Evolutionary conservation across 164 flowering plant species (phyloP), one percentile per base, ranked within the genome.

Genomic region (Stephania japonica): DNA sequence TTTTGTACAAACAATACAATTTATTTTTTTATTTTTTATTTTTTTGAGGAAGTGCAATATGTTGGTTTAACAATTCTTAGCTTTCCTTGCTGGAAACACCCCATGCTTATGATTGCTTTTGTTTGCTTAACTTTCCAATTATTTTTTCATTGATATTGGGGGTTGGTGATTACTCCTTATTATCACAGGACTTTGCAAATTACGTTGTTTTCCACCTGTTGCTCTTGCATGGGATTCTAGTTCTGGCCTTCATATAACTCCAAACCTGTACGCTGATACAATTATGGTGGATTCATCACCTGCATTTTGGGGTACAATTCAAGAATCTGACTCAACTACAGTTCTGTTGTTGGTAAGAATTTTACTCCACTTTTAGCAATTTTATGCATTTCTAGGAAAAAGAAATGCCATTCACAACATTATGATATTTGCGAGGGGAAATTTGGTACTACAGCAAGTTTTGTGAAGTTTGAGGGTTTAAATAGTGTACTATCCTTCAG

Each of bases 161-260:
- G 38, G 38, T 32, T 32, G 38, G 38, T 32, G 38, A 32, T 32
- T 70, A 62, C 68, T 77, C 74, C 25, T 66, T 80, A 41, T 53
- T 71, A 67, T 70, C 85, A 76, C 81, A 96, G 99, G 85, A 75
- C 95, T 96, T 53, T 96, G 99, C 80, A 93, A 85, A 81, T 67
- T 88, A 72, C 97, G 98, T 67, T 96, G 99, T 82, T 93, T 96
- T 80, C 99, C 99, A 70, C 98, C 99, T 26, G 88, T 92, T 64
- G 98, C 90, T 70, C 80, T 96, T 83, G 95, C 89, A 77, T 96
- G 97, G 97, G 99, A 93, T 84, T 75, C 84, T 9, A 86, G 83
- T 75, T 91, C 98, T 59, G 99, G 98, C 80, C 89, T 96, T 59
- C 93, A 92, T 64, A 77, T 92, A 65, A 85, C 82, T 76, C 99